Evolutionary conservation across 768 basidiomycete genomes (phyloP), one percentile per base, ranked within the genome.

Genomic region (Amanita phalloides): DNA sequence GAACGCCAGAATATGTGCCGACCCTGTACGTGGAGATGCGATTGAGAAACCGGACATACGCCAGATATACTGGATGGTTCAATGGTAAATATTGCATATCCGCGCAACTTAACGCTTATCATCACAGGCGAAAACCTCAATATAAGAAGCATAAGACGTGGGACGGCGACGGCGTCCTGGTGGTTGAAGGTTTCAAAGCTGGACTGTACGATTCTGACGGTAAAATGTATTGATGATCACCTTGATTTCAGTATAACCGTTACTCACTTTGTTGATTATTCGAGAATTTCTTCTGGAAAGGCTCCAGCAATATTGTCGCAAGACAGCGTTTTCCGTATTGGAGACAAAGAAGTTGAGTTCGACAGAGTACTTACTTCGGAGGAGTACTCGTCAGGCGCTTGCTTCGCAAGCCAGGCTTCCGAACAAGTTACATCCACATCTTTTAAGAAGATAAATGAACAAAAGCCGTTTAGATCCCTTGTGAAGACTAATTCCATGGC

Each of bases 121-220:
- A 13, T 26, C 1, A 35, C 32, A 86, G 84, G 86, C 69, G 86
- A 53, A 75, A 69, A 42, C 82, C 74, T 41, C 86, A 90, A 64
- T 70, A 72, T 36, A 87, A 79, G 68, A 93, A 93, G 66, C 83
- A 92, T 60, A 90, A 91, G 64, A 90, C 86, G 0, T 94, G 91
- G 91, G 90, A 93, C 48, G 90, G 86, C 35, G 88, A 84, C 59
- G 83, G 74, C 35, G 72, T 85, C n/a, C 71, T 88, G 4, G 77
- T 78, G 8, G 68, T 79, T 14, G 72, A 59, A 53, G 66, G 63
- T 6, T 62, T 57, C 6, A 76, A 68, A 58, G 76, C 74, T 45
- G 74, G 68, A 3, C 64, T 88, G 25, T 79, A 78, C 53, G 80
- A 84, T 57, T 62, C 69, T 6, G 83, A 88, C 48, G 84, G 84